Conservation (phyloP, 2,329 filamentous ascomycete species). For the Penicillium sp. region DNA sequence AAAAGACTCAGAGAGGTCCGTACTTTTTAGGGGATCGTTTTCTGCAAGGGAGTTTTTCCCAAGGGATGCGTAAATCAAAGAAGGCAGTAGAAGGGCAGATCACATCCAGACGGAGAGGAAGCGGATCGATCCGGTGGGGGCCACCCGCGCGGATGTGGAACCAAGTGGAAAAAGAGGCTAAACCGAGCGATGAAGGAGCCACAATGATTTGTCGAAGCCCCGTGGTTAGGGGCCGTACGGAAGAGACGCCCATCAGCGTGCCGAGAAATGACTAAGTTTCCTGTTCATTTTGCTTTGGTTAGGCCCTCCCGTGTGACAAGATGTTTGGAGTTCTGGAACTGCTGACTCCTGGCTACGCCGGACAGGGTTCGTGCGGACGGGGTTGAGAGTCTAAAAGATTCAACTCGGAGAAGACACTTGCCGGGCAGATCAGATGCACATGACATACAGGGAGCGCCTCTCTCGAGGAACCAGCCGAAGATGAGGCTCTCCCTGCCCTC, state of each 20-base stretch:
- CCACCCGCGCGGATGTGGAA: conserved; percentile 5
- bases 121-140: conserved; percentile 14
- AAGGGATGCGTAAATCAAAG: not conserved
- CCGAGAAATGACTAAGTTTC: not conserved
- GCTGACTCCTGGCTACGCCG: no score
- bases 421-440: no score
- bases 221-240: not conserved
- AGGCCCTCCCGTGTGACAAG: no score
- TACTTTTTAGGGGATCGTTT: not conserved
- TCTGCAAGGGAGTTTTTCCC: conserved; percentile 2
- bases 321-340: no score
- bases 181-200: not conserved
- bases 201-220: not conserved
- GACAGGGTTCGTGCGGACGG: no score
- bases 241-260: not conserved
- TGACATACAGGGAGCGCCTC: no score
- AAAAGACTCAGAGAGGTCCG: no score
- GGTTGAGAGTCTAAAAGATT: no score
- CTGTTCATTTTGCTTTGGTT: no score
- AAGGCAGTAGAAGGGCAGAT: not conserved
- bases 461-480: no score
- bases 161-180: conserved; percentile 1
- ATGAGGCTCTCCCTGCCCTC: no score
- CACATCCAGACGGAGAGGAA: not conserved
- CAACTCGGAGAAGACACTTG: no score